Evolutionary conservation across 108 stramenopile species (phyloP), one percentile per base, ranked within the genome.

Genomic region (Pseudonitzschia multiseries): DNA sequence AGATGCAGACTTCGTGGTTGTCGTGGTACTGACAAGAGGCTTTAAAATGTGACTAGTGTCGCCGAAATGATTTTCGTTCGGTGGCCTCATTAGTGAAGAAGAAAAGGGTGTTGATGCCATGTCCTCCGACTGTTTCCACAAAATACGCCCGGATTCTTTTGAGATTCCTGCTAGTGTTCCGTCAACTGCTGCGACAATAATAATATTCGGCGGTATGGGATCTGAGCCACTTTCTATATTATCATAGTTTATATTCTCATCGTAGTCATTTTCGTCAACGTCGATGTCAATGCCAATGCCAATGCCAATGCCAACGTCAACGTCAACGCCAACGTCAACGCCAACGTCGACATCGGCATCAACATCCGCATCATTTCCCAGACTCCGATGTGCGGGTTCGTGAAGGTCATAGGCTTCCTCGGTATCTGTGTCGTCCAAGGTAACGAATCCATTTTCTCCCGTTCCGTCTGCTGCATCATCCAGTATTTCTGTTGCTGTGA

Each of bases 121-220:
- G 21, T 59, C 42, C 28, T 57, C 56, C 21, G 71, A 59, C 24
- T 78, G 71, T 52, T 83, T 90, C 93, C 93, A 94, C 31, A 91
- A 50, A 12, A 87, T 53, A 32, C 76, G 66, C 26, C 93, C 93
- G n/a, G 84, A 76, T 20, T 72, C 46, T 50, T 86, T 83, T 17
- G 87, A 87, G 32, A 94, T 77, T 42, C 90, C 93, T 17, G 86
- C 86, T 41, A 94, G 33, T 8, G 84, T 89, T 29, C 93, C 93
- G 67, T 91, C 93, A 10, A 91, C 87, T 12, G 89, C 65, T 12
- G 83, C 78, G 18, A 94, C 80, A 53, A 94, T 78, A 8, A 94
- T 68, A 4, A 94, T 68, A 13, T 79, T 75, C 44, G 66, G 66
- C 24, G 33, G 33, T n/a, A 21, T 41, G n/a, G 20, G 36, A 29